phyloP scores from a whole-genome alignment of 2,329 filamentous ascomycete species.

The Colletotrichum scovillei region DNA sequence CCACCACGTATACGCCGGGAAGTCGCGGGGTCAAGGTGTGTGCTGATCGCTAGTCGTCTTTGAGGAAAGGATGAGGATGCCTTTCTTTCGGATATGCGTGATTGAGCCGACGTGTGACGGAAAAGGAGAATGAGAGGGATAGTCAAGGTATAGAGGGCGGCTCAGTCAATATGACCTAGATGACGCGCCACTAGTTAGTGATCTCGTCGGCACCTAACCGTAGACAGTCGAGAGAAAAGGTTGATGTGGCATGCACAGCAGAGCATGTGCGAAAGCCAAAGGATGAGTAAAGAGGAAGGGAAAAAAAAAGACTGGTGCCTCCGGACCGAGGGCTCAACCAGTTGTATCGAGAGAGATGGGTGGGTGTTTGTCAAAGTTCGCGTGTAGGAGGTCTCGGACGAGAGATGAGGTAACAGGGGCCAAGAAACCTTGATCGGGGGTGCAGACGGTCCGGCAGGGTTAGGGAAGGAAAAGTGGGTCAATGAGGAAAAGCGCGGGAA shows the following conservation, averaged over 20 bases:
- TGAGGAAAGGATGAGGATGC: neutral
- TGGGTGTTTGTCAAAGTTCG: constrained; percentile 34
- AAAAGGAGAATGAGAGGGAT: constrained; percentile 15
- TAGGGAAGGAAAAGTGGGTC: constrained; percentile 25
- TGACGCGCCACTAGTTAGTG: constrained; percentile 31
- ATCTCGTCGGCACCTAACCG: constrained; percentile 6
- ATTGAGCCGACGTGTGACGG: constrained; percentile 9
- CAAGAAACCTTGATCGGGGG: constrained; percentile 36
- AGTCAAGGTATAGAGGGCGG: neutral
- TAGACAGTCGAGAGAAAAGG: neutral
- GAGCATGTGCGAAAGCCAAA: constrained; percentile 1
- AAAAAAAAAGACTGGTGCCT: constrained; percentile 28
- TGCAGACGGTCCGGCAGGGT: constrained; percentile 35
- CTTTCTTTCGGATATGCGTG: constrained; percentile 1
- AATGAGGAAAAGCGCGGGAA: constrained; percentile 10
- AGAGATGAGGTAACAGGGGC: constrained; percentile 37
- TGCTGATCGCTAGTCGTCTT: neutral
- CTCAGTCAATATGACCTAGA: constrained; percentile 18
- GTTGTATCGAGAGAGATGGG: constrained; percentile 17
- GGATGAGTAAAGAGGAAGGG: neutral
- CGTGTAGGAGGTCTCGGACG: constrained; percentile 32
- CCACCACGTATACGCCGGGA: neutral
- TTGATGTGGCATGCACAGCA: constrained; percentile 6
- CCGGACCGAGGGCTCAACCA: constrained; percentile 25
- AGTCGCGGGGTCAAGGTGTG: neutral